These are phyloP conservation scores for Echium plantagineum DNA, from an alignment of 257 asterid species.

Conservation along the genomic window DNA sequence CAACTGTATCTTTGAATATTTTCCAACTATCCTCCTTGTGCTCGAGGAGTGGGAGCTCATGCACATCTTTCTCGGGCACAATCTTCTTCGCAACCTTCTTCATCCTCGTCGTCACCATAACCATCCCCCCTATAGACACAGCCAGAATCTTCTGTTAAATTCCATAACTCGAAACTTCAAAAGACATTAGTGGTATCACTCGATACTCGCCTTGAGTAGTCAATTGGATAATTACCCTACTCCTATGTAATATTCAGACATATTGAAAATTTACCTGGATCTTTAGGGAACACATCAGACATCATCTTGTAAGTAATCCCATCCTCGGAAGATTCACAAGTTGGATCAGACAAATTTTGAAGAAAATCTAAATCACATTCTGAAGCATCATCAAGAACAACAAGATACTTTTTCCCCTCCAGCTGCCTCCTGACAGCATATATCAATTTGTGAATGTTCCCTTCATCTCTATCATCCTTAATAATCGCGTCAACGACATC, in stretches of 20 bases:
- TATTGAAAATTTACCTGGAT: constrained; percentile 9
- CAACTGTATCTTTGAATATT: constrained; percentile 19
- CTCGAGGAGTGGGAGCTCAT: constrained; percentile 13
- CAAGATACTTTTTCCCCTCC: constrained; percentile 25
- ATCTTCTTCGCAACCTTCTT: constrained; percentile 13
- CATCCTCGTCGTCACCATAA: constrained; percentile 27
- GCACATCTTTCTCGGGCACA: constrained; percentile 25
- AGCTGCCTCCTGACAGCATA: constrained; percentile 24
- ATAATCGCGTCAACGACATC: constrained; percentile 7
- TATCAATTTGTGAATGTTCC: constrained; percentile 13
- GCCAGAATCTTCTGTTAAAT: background rate
- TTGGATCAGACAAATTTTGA: constrained; percentile 7
- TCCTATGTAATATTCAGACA: background rate
- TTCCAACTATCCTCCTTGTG: constrained; percentile 29
- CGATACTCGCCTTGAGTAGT: too few species aligned
- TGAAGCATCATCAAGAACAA: constrained; percentile 36
- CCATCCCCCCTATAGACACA: constrained; percentile 6
- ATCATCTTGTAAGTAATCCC: constrained; percentile 7
- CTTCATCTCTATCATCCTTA: background rate
- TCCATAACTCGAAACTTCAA: too few species aligned
- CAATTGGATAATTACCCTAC: too few species aligned
- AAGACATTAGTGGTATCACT: too few species aligned
- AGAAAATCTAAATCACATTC: constrained; percentile 5
- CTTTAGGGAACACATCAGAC: constrained; percentile 28
- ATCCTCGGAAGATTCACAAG: constrained; percentile 3